Base-by-base conservation (phyloP, 2,329 filamentous ascomycete genomes). In the Ophiostoma sp. region DNA sequence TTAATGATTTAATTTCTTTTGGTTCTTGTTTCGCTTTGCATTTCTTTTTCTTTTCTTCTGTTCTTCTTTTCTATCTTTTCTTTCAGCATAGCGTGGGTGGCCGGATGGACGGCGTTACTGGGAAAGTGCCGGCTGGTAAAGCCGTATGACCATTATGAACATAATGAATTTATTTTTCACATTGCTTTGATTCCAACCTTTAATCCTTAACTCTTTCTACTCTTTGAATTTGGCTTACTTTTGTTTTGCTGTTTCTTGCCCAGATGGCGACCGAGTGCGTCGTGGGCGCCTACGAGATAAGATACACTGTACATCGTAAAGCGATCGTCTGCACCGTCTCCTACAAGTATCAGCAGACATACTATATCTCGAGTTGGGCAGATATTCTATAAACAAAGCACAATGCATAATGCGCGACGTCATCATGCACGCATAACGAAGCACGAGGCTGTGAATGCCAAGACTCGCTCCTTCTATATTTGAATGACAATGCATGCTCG, bases 381-480 rank as follows among this genome's bases (percentile, higher is more conserved):
- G 6, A n/a, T 6, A n/a, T 11, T 11, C 36, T 8, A 48, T 3
- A 48, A 48, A 20, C 44, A 20, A 48, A 48, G 4, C 17, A 20
- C 20, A 48, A 48, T 48, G 44, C 44, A n/a, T 57, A 17, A 27
- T 5, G 10, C 17, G 10, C 52, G 23, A 27, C 52, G 52, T 57
- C 52, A 27, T 57, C 52, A 27, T 57, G 52, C 13, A 62, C 35
- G 66, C n/a, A 67, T 68, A 10, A 41, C 23, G 33, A 35, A 23
- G 52, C 31, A 35, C 69, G 57, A 70, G 69, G 69, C 69, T 70
- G 69, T 31, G 33, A 31, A 64, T 70, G 69, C 69, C 69, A 70
- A 70, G 69, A 54, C 69, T 70, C 27, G 52, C 15, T 57, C 52
- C 52, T 69, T 44, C 64, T n/a, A 35, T 54, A 33, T 35, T 20